Evolutionary conservation across 768 basidiomycete genomes (phyloP), one percentile per base, ranked within the genome.

Genomic region (Kwoniella dejecticola): DNA sequence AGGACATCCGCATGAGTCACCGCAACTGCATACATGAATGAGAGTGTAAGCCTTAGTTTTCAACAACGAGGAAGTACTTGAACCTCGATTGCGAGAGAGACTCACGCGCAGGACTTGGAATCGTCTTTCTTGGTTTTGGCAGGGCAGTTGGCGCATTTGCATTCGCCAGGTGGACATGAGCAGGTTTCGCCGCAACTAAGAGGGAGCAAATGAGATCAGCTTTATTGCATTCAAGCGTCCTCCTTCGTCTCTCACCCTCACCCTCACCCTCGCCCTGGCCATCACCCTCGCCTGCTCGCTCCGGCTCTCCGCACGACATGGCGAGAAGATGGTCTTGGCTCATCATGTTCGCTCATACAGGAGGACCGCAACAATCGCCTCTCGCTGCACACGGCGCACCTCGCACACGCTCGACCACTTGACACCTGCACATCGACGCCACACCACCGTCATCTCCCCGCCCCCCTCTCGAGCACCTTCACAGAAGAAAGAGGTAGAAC

Each of bases 141-240:
- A 33, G 70, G 67, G 55, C 70, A 71, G 49, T 64, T 60, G 44
- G 49, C 62, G 49, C 70, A 71, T 23, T 54, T 52, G 50, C 70
- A 71, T 38, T 63, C 15, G 5, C 62, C 62, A 19, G 62, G 62
- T n/a, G 54, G 54, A 38, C 62, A 63, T 8, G 54, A 26, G 42
- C 62, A 63, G 10, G 44, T 40, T 15, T 53, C 52, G 23, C 42
- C 60, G 29, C 58, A 60, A 19, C 58, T 60, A 31, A 7, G 40
- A 10, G 26, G 6, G 3, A 52, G 26, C 4, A 11, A 17, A 21
- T 17, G 13, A 6, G 12, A 24, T 40, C 36, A 44, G 38, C 38
- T 54, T 42, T 15, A 26, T 21, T 2, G 4, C 12, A 31, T 45
- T 4, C 5, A n/a, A n/a, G n/a, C n/a, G n/a, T n/a, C n/a, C n/a